phyloP scores from a whole-genome alignment of 2,329 filamentous ascomycete species.

The Lithohypha guttulata region DNA sequence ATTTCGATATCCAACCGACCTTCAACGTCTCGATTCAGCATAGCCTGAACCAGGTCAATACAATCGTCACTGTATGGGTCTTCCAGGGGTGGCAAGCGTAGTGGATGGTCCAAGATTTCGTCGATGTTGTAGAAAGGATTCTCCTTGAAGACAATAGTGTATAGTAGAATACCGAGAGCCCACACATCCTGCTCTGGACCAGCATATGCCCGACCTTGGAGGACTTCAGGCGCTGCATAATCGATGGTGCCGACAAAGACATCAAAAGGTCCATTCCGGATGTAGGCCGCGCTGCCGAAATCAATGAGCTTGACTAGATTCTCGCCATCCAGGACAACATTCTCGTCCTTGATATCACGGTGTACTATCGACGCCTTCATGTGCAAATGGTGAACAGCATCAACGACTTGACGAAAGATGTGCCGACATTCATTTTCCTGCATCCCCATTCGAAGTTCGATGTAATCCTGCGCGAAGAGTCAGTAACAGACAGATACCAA shows the following conservation, averaged over 20 bases:
- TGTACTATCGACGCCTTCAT: constrained; percentile 86
- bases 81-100: constrained; percentile 64
- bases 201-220: constrained; percentile 81
- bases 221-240: constrained; percentile 95
- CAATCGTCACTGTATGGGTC: constrained; percentile 62
- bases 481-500: neutral
- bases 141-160: constrained; percentile 99
- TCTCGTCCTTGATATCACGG: constrained; percentile 98
- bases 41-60: constrained; percentile 79
- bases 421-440: constrained; percentile 85
- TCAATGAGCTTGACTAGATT: constrained; percentile 95
- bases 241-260: constrained; percentile 99
- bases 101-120: constrained; percentile 95
- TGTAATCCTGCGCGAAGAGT: constrained; percentile 58
- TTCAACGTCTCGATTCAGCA: constrained; percentile 85
- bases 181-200: constrained; percentile 98
- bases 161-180: constrained; percentile 91
- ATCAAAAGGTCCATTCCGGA: constrained; percentile 96
- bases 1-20: constrained; percentile 75
- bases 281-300: constrained; percentile 95
- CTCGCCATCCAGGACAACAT: constrained; percentile 90
- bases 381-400: constrained; percentile 83
- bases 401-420: constrained; percentile 88
- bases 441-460: constrained; percentile 93
- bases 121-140: constrained; percentile 92